phyloP scores from a whole-genome alignment of 441 rosid species.

The Sinapis alba region DNA sequence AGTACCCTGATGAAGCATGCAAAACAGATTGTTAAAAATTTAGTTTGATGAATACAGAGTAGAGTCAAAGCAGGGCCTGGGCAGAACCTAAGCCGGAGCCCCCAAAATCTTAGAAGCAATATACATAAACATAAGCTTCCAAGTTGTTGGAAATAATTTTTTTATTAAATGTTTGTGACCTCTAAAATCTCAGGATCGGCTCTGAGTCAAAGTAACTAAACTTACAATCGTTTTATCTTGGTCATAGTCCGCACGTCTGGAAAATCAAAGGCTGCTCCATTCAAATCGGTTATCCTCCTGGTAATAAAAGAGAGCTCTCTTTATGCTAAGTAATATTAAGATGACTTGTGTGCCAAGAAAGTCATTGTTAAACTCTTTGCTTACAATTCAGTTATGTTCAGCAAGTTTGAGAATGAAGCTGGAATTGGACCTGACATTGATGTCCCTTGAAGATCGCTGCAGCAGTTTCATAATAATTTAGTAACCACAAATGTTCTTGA shows the following conservation, averaged over 20 bases:
- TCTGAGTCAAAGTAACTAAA: slow-evolving; percentile 9
- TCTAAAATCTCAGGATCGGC: too few relatives aligned
- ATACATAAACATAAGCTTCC: too few relatives aligned
- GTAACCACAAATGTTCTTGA: background rate
- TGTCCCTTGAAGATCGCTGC: slow-evolving; percentile 81
- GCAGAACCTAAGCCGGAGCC: too few relatives aligned
- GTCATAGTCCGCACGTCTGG: slow-evolving; percentile 52
- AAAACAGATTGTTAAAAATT: background rate
- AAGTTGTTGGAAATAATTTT: too few relatives aligned
- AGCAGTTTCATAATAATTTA: background rate
- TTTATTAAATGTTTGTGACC: too few relatives aligned
- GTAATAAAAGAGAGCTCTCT: background rate
- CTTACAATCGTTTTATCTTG: slow-evolving; percentile 50
- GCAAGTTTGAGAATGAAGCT: slow-evolving; percentile 54
- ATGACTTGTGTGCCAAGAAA: background rate
- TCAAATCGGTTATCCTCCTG: slow-evolving; percentile 84
- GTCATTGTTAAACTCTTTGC: slow-evolving; percentile 17
- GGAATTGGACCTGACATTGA: slow-evolving; percentile 91
- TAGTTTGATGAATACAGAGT: background rate
- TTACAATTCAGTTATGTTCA: slow-evolving; percentile 57
- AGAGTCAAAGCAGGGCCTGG: too few relatives aligned
- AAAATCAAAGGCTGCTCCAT: slow-evolving; percentile 52
- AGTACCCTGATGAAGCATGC: slow-evolving; percentile 46
- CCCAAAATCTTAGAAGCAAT: too few relatives aligned
- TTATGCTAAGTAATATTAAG: background rate